Conservation (phyloP, 805 yeast genomes). For the Wickerhamiella parazyma region DNA sequence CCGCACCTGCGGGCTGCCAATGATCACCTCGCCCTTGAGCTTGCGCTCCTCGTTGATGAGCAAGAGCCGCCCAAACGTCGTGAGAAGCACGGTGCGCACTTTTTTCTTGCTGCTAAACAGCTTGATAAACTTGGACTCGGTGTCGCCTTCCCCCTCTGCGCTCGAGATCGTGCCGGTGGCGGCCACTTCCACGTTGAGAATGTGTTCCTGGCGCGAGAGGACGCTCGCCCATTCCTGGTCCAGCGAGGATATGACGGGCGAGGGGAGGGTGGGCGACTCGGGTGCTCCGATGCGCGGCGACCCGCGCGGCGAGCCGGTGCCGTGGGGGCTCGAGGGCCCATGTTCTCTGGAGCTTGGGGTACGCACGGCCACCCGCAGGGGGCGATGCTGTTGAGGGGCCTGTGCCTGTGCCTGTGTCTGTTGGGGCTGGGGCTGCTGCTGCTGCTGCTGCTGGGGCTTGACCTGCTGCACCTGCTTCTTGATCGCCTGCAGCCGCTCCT, state of each 20-base stretch:
- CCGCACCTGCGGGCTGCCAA: conserved; percentile 24
- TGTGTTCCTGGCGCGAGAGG: conserved; percentile 36
- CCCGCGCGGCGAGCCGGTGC: background rate
- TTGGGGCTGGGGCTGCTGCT: conserved; percentile 2
- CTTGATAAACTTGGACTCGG: conserved; percentile 19
- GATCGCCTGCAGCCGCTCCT: conserved; percentile 17
- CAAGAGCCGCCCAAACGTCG: conserved; percentile 26
- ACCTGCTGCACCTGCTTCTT: conserved; percentile 12
- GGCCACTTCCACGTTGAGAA: conserved; percentile 34
- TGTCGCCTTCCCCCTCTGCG: conserved; percentile 13
- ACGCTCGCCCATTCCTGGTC: conserved; percentile 38
- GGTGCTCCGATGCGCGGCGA: background rate
- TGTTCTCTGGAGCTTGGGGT: background rate
- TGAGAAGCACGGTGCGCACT: conserved; percentile 24
- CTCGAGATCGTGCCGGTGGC: conserved; percentile 15
- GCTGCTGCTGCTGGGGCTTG: conserved; percentile 13
- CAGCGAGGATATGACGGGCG: conserved; percentile 31
- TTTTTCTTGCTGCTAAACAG: conserved; percentile 21
- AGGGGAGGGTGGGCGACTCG: conserved; percentile 7
- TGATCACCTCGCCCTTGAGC: conserved; percentile 23
- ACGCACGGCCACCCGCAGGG: background rate
- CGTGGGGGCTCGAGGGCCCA: background rate
- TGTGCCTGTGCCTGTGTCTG: background rate
- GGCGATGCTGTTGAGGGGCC: too few relatives aligned
- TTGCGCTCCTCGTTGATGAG: conserved; percentile 23